A percentile compares a stretch with the other conserved stretches of the same genome.
phyloP scores from a whole-genome alignment of 2,329 filamentous ascomycete genomes.

The Verticillium klebahnii region DNA sequence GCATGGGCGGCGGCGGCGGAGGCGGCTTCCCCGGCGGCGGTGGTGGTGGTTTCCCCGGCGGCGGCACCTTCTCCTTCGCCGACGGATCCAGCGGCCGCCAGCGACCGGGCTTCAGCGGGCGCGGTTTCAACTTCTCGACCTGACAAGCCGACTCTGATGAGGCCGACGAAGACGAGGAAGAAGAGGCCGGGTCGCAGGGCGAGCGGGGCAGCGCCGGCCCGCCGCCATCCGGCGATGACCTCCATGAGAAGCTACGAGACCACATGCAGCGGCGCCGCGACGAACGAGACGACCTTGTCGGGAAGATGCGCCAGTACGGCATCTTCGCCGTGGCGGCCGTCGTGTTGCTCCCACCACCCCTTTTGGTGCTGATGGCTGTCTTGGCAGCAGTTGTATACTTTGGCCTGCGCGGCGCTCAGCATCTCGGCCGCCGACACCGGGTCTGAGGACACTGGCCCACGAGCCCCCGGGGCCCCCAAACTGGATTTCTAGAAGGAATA shows the following conservation, averaged over 20 bases:
- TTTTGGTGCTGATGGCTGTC: conserved; percentile 31
- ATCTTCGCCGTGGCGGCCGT: conserved; percentile 35
- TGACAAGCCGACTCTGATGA: conserved; percentile 40
- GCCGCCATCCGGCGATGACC: conserved; percentile 17
- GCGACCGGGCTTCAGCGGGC: conserved; percentile 23
- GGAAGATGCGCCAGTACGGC: conserved; percentile 36
- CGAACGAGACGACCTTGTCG: conserved; percentile 32
- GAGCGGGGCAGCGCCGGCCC: conserved; percentile 19
- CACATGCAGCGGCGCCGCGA: conserved; percentile 25
- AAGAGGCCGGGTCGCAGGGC: conserved; percentile 22
- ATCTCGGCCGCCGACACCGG: neutral
- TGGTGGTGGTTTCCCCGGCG: conserved; percentile 48
- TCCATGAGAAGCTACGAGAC: conserved; percentile 21
- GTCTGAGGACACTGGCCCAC: neutral
- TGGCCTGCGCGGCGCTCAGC: conserved; percentile 23
- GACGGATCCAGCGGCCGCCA: conserved; percentile 28
- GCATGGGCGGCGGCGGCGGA: conserved; percentile 52
- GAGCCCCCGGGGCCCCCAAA: neutral
- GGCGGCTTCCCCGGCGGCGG: conserved; percentile 37
- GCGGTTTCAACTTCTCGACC: conserved; percentile 36
- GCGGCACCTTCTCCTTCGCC: conserved; percentile 56
- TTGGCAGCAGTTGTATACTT: conserved; percentile 34
- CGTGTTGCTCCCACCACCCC: conserved; percentile 41
- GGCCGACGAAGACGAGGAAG: conserved; percentile 26
- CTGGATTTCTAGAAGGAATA: neutral